A percentile compares a stretch with the other conserved stretches of the same genome.
Conservation (phyloP, 495 filamentous ascomycete genomes). For the Trypethelium eluteriae region DNA sequence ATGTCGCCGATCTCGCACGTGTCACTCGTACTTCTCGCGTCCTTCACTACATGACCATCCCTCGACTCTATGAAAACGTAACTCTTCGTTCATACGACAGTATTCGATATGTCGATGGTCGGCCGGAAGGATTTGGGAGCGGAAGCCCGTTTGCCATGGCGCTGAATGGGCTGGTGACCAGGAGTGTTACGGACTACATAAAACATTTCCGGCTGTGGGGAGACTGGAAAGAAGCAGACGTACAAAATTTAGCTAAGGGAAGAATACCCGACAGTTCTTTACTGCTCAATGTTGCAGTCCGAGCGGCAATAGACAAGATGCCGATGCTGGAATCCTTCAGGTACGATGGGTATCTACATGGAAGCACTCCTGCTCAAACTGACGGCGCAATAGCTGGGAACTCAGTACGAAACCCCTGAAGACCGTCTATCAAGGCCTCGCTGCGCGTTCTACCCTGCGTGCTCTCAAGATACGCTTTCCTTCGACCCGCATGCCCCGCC, state of each 20-base stretch:
- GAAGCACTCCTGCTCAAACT: background rate
- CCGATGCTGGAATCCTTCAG: slow-evolving; percentile 46
- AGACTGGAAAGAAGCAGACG: slow-evolving; percentile 50
- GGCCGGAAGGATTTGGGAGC: slow-evolving; percentile 53
- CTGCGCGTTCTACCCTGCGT: slow-evolving; percentile 43
- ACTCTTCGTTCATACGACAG: slow-evolving; percentile 52
- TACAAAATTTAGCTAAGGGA: slow-evolving; percentile 51
- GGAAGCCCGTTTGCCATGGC: slow-evolving; percentile 58
- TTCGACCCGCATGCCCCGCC: slow-evolving; percentile 49
- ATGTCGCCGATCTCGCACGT: slow-evolving; percentile 50
- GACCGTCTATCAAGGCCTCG: slow-evolving; percentile 50
- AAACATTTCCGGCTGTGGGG: slow-evolving; percentile 48
- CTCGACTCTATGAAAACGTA: slow-evolving; percentile 51
- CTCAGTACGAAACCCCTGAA: slow-evolving; percentile 56
- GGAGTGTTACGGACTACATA: slow-evolving; percentile 46
- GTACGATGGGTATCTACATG: slow-evolving; percentile 20
- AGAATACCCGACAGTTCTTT: slow-evolving; percentile 56
- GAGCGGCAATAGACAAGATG: slow-evolving; percentile 55
- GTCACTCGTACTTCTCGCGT: slow-evolving; percentile 54
- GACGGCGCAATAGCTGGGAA: slow-evolving; percentile 44
- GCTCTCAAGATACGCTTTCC: slow-evolving; percentile 51
- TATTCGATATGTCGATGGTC: slow-evolving; percentile 52
- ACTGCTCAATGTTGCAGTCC: slow-evolving; percentile 54
- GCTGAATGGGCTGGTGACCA: slow-evolving; percentile 52
- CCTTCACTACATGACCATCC: slow-evolving; percentile 58